Evolutionary conservation across 176 grass and related monocot species (phyloP).

Genomic region (Carex cristatella): DNA sequence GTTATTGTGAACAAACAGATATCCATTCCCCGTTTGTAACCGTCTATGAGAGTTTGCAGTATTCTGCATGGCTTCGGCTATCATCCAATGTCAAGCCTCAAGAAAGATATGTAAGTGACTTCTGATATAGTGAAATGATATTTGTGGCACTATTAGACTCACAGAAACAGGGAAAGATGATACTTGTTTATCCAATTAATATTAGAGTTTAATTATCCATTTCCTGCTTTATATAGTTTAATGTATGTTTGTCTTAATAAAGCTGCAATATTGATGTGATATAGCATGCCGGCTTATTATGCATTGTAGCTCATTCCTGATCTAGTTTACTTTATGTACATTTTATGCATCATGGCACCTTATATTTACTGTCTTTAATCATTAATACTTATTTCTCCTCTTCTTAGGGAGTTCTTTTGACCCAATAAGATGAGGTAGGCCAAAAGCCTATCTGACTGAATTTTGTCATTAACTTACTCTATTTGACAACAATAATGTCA

Average conservation of each 20-base stretch:
- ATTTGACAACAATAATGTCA: constrained; percentile 13
- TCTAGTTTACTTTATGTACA: not conserved
- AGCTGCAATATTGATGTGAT: not conserved
- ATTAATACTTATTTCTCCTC: not conserved
- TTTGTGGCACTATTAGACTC: not conserved
- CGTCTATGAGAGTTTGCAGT: constrained; percentile 70
- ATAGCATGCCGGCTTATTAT: not conserved
- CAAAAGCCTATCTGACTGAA: not conserved
- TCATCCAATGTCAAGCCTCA: constrained; percentile 59
- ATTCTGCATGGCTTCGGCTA: constrained; percentile 88
- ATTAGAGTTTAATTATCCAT: not conserved
- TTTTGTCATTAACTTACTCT: not conserved
- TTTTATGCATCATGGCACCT: not conserved
- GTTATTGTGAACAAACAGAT: constrained; percentile 92
- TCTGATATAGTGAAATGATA: constrained; percentile 7
- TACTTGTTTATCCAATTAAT: not conserved
- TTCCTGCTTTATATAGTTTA: not conserved
- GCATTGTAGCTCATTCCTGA: not conserved
- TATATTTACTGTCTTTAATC: not conserved
- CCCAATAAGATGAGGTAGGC: not conserved
- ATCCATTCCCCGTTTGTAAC: constrained; percentile 84
- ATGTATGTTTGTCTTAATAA: not conserved
- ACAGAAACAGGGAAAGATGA: not conserved
- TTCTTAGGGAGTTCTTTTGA: not conserved
- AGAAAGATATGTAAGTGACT: constrained; percentile 60